Conservation (phyloP, 768 basidiomycete genomes). For the Lentinula detonsa region DNA sequence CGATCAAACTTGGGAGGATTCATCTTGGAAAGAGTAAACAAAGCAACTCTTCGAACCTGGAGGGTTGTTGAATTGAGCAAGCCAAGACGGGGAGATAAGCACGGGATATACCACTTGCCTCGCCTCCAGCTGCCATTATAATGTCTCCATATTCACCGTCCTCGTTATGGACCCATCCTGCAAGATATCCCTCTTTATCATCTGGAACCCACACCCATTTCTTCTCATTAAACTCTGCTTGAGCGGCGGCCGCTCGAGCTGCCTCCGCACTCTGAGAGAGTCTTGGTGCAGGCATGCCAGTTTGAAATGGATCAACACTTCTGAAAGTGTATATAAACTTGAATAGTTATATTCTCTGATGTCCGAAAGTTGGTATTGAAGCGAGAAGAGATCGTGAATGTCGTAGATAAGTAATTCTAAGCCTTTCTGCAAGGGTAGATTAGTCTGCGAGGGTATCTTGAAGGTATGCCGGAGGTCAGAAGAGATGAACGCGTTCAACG, state of each 20-base stretch:
- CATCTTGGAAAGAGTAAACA: constrained; percentile 89
- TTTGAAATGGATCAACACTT: neutral
- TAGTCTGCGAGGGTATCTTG: neutral
- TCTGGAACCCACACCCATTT: constrained; percentile 99
- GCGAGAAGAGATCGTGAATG: neutral
- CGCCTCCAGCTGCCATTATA: constrained; percentile 77
- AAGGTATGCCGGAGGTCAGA: neutral
- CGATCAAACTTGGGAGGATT: constrained; percentile 98
- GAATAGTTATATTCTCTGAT: neutral
- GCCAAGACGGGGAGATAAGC: neutral
- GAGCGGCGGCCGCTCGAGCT: constrained; percentile 80
- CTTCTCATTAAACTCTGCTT: constrained; percentile 96
- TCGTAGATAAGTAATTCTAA: neutral
- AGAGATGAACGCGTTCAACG: neutral
- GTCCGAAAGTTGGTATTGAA: neutral
- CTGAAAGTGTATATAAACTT: neutral
- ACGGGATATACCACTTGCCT: constrained; percentile 40
- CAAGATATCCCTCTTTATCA: constrained; percentile 85
- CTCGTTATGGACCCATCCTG: constrained; percentile 89
- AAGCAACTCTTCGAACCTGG: constrained; percentile 63
- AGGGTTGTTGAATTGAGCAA: neutral
- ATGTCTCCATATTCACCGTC: constrained; percentile 81
- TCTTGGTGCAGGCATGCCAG: constrained; percentile 40
- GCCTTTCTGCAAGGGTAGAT: neutral
- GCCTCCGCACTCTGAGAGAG: constrained; percentile 60